Percentiles rank a stretch among this genome's conserved stretches.
Conservation (phyloP, 106 monocot species). For the Dioscorea alata region DNA sequence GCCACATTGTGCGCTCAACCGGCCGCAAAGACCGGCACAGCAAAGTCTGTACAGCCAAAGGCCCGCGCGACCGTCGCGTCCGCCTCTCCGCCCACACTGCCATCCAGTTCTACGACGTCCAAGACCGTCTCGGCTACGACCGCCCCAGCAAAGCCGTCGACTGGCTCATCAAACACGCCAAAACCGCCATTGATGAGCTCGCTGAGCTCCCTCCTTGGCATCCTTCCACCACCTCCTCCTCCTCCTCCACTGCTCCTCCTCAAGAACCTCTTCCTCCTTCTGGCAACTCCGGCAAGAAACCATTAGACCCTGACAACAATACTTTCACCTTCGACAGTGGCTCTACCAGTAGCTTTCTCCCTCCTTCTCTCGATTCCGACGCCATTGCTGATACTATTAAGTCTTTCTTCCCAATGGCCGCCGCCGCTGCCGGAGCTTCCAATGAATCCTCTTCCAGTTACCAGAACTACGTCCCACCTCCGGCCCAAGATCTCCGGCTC, state of each 20-base stretch:
- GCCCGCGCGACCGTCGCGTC: constrained; percentile 81
- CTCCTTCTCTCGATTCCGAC: constrained; percentile 58
- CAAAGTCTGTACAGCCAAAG: constrained; percentile 91
- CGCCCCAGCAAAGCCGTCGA: constrained; percentile 95
- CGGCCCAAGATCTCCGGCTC: constrained; percentile 51
- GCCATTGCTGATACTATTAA: constrained; percentile 62
- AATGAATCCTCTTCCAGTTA: constrained; percentile 15
- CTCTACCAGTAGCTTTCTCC: constrained; percentile 30
- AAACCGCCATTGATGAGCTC: constrained; percentile 79
- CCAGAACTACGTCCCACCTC: neutral
- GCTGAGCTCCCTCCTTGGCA: constrained; percentile 65
- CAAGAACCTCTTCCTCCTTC: no score
- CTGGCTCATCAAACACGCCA: constrained; percentile 89
- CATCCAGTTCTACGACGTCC: constrained; percentile 97
- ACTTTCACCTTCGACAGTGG: neutral
- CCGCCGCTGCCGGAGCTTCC: constrained; percentile 3
- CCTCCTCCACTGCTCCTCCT: no score
- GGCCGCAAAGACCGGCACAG: constrained; percentile 95
- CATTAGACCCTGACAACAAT: no score
- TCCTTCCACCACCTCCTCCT: constrained; percentile 5
- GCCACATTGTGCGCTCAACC: constrained; percentile 88
- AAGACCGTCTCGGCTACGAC: constrained; percentile 92
- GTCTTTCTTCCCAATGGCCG: constrained; percentile 51
- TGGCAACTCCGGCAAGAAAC: no score
- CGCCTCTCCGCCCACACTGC: constrained; percentile 89